Percentiles rank a stretch among this genome's conserved stretches.
Evolutionary conservation across 2,329 filamentous ascomycete genomes (phyloP).

Genomic region (Aschersonia sp.): DNA sequence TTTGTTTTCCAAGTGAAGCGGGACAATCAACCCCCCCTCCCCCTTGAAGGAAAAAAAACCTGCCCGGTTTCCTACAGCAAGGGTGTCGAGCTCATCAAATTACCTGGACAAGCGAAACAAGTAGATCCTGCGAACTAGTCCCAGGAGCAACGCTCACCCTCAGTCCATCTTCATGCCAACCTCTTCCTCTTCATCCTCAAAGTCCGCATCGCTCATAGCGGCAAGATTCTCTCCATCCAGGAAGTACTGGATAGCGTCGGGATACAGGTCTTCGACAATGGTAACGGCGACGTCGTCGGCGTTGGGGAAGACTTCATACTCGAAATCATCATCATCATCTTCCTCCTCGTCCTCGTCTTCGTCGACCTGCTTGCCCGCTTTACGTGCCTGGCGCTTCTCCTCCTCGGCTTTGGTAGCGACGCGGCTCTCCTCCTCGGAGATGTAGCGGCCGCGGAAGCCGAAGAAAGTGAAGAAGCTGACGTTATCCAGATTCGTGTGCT

Average conservation of each 20-base stretch:
- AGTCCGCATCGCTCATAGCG: constrained; percentile 52
- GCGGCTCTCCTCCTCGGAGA: constrained; percentile 58
- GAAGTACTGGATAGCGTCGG: constrained; percentile 79
- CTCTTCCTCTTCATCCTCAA: constrained; percentile 31
- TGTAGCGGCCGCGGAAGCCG: constrained; percentile 55
- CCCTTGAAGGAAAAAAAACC: too few relatives aligned
- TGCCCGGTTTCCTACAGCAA: too few relatives aligned
- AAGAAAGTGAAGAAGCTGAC: constrained; percentile 85
- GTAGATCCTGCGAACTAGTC: too few relatives aligned
- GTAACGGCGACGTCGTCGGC: constrained; percentile 71
- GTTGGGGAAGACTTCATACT: constrained; percentile 74
- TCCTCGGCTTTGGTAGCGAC: constrained; percentile 45
- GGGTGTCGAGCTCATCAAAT: too few relatives aligned
- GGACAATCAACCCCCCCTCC: too few relatives aligned
- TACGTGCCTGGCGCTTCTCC: constrained; percentile 35
- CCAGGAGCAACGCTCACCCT: neutral
- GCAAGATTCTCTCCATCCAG: constrained; percentile 52
- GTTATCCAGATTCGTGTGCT: constrained; percentile 46
- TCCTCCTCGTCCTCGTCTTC: constrained; percentile 29
- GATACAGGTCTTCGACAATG: constrained; percentile 79
- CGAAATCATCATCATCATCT: constrained; percentile 42
- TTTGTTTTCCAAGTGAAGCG: too few relatives aligned
- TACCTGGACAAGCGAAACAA: too few relatives aligned
- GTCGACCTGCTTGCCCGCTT: constrained; percentile 34
- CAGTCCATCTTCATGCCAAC: constrained; percentile 35